A percentile compares a stretch with the other conserved stretches of the same genome.
Conservation (phyloP, 73 alveolate genomes). For the Durusdinium trenchii region DNA sequence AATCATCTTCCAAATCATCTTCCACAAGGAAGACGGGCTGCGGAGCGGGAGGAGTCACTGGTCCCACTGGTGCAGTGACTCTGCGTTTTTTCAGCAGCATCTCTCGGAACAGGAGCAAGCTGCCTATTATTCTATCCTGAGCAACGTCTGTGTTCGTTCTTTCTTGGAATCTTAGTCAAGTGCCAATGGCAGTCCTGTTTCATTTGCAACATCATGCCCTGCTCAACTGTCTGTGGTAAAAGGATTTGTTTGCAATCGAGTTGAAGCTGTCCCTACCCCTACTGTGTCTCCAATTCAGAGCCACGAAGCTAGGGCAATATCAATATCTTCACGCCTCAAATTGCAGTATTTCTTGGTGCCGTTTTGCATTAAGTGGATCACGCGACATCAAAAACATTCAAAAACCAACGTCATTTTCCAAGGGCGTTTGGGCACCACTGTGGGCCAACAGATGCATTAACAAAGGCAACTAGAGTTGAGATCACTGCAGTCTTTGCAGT, state of each 20-base stretch:
- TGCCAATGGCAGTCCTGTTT: no score
- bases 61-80: slow-evolving; percentile 42
- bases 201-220: background rate
- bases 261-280: slow-evolving; percentile 4
- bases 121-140: no score
- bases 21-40: slow-evolving; percentile 68
- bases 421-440: no score
- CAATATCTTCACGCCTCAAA: no score
- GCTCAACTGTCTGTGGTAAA: background rate
- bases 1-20: slow-evolving; percentile 40
- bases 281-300: slow-evolving; percentile 55
- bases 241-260: background rate
- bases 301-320: slow-evolving; percentile 63
- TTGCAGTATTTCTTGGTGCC: no score
- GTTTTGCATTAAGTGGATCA: no score
- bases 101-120: background rate
- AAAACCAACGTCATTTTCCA: no score
- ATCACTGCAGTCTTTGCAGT: slow-evolving; percentile 61
- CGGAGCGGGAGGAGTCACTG: slow-evolving; percentile 50
- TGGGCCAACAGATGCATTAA: no score
- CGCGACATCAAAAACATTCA: no score
- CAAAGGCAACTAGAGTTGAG: background rate
- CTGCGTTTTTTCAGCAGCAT: slow-evolving; percentile 83
- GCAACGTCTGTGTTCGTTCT: no score
- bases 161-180: no score